Evolutionary conservation across 2,329 filamentous ascomycete genomes (phyloP), one percentile per base, ranked within the genome.

Genomic region (Cladosporium colombiae): DNA sequence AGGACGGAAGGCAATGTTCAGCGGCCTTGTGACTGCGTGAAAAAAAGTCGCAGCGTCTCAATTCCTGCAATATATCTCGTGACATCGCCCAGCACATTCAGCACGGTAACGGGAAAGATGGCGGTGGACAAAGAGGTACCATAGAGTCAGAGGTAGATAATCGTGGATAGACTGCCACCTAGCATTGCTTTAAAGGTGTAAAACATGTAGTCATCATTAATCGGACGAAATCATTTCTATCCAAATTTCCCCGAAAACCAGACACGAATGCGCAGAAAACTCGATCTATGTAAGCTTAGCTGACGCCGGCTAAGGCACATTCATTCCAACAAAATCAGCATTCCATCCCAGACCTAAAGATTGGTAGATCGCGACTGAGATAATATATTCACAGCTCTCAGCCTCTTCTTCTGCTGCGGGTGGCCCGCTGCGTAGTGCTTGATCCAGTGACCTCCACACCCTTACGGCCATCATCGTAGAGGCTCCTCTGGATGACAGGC

Each of bases 391-490:
- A 55, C 52, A 55, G 25, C 10, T 33, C 44, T 62, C 55, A 69
- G 23, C 67, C 68, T 37, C 68, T 69, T 33, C 68, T 62, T 50
- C 68, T 50, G 35, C 59, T 70, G 23, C 67, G 53, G 13, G 63
- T 66, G 27, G 35, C 52, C 14, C 65, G 50, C 27, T 57, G 59
- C 23, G 62, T 29, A 25, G 55, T 53, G 13, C 61, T 65, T 7
- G 67, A 66, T 16, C 67, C 68, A 5, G 65, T 64, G 18, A 74
- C 69, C 62, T 75, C 74, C 1, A 74, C 55, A 27, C 65, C 70
- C 66, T 66, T 70, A 58, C 68, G 69, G 18, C 72, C 72, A 44
- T 73, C 71, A 23, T 64, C 70, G 59, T 75, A 68, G 4, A 74
- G 56, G 25, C 69, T 68, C 33, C 71, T 65, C 33, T 67, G 63